phyloP scores from a whole-genome alignment of 176 grass and related monocot genomes.

The Triticum turgidum region DNA sequence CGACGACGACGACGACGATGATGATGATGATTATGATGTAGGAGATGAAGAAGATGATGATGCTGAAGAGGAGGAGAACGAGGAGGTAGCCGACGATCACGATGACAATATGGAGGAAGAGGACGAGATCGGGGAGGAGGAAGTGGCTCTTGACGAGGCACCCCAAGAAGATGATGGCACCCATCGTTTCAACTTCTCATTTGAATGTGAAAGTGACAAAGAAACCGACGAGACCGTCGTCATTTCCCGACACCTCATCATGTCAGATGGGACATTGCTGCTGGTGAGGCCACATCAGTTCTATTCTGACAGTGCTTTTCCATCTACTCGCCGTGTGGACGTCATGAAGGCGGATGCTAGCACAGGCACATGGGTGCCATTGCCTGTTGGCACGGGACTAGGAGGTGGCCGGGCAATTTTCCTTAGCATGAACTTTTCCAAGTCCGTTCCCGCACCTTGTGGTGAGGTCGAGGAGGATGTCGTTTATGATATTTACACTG shows the following conservation, averaged over 20 bases:
- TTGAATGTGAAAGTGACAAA: neutral
- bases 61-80: neutral
- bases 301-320: rapidly evolving
- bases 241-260: neutral
- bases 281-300: neutral
- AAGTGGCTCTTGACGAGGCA: too few relatives aligned
- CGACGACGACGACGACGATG: too few relatives aligned
- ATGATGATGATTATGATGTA: neutral
- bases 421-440: neutral
- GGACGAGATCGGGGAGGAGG: neutral
- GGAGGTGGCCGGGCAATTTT: neutral
- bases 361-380: neutral
- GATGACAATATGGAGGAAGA: neutral
- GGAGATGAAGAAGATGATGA: neutral
- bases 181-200: neutral
- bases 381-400: neutral
- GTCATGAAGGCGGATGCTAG: neutral
- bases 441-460: neutral
- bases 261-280: neutral
- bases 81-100: neutral
- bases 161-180: neutral
- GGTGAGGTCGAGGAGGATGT: neutral
- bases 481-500: neutral
- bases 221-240: neutral
- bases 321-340: neutral